Base-by-base conservation (phyloP, 106 monocot genomes). In the Iris macrosiphon region DNA sequence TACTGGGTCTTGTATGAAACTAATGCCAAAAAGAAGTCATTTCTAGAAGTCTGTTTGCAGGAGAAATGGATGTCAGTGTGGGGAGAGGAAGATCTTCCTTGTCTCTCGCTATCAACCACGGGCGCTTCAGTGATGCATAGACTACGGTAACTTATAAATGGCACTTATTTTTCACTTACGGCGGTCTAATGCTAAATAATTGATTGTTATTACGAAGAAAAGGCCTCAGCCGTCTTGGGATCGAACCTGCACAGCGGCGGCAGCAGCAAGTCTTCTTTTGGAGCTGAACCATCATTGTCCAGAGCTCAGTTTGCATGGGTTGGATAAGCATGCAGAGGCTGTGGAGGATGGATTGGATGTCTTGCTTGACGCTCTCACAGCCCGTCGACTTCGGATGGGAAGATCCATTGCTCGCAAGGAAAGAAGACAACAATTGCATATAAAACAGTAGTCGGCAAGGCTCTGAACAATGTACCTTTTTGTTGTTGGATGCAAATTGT, bases 141-240 rank as follows among this genome's bases (percentile, higher is more conserved):
- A 32, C 74, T 96, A 33, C 51, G 96, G 96, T 90, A 38, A 72
- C 62, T 25, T 17, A 17, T 9, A 13, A 20, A n/a, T n/a, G n/a
- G n/a, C n/a, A n/a, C n/a, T n/a, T n/a, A n/a, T n/a, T n/a, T n/a
- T n/a, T n/a, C n/a, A n/a, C n/a, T n/a, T n/a, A n/a, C n/a, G n/a
- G n/a, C n/a, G n/a, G n/a, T n/a, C n/a, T n/a, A n/a, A n/a, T n/a
- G n/a, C n/a, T n/a, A n/a, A n/a, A n/a, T n/a, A n/a, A n/a, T n/a
- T n/a, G n/a, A n/a, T 60, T 45, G 3, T 27, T 21, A 31, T 41
- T 44, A n/a, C 18, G 6, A 29, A 7, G 3, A 31, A 57, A 59
- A 98, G 96, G 64, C 90, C 96, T n/a, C 96, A 98, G 32, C 96
- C 90, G 40, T 59, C 80, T 16, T 98, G 90, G 96, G 96, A 98